Evolutionary conservation across 1,139 yeast species (phyloP), one percentile per base, ranked within the genome.

Genomic region (Sugiyamaella grinbergsii): DNA sequence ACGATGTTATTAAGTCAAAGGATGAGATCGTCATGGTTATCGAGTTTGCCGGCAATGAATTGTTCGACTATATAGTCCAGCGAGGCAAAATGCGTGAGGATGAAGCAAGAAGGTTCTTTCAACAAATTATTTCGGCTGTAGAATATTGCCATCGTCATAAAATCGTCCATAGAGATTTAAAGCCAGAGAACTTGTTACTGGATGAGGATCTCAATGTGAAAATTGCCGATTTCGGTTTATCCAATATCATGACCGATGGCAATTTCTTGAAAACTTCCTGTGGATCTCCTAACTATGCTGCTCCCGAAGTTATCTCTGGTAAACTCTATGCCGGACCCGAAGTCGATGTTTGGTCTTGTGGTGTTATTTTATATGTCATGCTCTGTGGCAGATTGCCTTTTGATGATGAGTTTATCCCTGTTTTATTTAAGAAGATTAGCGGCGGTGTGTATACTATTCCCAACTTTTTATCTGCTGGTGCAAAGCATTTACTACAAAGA

Each of bases 291-390:
- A 91, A 93, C 66, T 93, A 93, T 66, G 98, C 98, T 1, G 98
- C 98, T 0, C 98, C 98, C 0, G 98, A 93, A 70, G 98, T 93
- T 43, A 93, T 93, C 54, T 83, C 94, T 59, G 98, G 98, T 42
- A 91, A 94, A 67, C 77, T 93, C 53, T 93, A 93, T 64, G 98
- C 98, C 1, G 98, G 98, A 4, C 98, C 98, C 2, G 98, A 93
- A 71, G 98, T 93, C 46, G 98, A 94, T 68, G 98, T 94, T 49
- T 94, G 99, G 99, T 87, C 96, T 0, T 86, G 96, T 62, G 98
- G 99, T 61, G 98, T 94, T 45, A 93, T 94, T 51, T 76, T 93
- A 54, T 93, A 91, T 63, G 98, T 94, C 44, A 90, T 93, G 96
- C 77, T 93, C 50, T 93, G 98, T 71, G 98, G 99, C 33, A 78